Conservation (phyloP, 139 green algal genomes). For the Tetradesmus lagerheimii region DNA sequence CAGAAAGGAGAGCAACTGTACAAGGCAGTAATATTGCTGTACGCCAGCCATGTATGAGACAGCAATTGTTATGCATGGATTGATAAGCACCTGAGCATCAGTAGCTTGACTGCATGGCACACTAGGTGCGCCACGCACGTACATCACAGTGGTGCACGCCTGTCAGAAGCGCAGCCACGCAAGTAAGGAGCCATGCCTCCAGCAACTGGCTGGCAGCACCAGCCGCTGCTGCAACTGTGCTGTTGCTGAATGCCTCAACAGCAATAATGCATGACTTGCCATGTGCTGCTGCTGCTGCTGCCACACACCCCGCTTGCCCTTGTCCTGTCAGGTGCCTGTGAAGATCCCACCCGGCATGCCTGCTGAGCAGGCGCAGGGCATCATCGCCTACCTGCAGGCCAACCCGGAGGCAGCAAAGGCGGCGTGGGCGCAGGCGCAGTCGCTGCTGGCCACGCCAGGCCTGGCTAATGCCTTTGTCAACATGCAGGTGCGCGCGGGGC, state of each 20-base stretch:
- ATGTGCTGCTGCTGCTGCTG: neutral
- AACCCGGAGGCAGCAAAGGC: constrained; percentile 76
- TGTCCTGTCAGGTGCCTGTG: constrained; percentile 55
- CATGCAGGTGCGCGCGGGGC: constrained; percentile 49
- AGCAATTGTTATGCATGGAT: too few species aligned
- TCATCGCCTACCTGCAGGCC: constrained; percentile 72
- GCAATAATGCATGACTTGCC: neutral
- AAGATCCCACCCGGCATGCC: constrained; percentile 67
- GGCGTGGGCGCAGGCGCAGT: constrained; percentile 58
- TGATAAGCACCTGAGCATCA: too few species aligned
- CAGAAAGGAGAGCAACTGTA: too few species aligned
- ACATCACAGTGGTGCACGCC: too few species aligned
- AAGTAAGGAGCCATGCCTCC: too few species aligned
- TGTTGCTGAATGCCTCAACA: neutral
- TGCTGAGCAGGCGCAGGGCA: constrained; percentile 52
- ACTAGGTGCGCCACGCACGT: too few species aligned
- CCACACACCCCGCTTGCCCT: neutral
- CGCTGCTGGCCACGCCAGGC: constrained; percentile 57
- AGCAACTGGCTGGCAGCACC: neutral
- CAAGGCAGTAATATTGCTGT: too few species aligned
- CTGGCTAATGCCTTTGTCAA: constrained; percentile 63
- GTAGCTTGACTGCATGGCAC: too few species aligned
- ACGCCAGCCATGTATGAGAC: too few species aligned
- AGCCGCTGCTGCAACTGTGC: too few species aligned
- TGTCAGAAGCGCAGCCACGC: too few species aligned